Base-by-base conservation (phyloP, 2,329 filamentous ascomycete genomes). In the Fusarium sp. region DNA sequence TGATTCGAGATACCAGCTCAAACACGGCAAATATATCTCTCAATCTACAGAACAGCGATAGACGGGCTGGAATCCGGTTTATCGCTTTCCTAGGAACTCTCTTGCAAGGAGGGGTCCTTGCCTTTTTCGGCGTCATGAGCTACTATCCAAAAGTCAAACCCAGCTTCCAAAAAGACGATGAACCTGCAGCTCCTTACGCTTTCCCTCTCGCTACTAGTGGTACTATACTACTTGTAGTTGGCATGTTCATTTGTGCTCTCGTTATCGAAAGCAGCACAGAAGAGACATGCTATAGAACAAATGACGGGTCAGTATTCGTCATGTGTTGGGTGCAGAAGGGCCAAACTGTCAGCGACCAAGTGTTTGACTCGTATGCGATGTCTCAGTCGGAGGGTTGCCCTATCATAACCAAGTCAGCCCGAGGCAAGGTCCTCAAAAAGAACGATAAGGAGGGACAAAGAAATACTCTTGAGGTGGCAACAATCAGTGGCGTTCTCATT, bases 261-360 rank as follows among this genome's bases (percentile, higher is more conserved):
- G 76, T 81, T 4, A 76, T 82, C 6, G 77, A 81, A 12, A 79
- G 78, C 44, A 80, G 79, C 0, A 27, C 30, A 4, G 78, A 82
- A 64, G 62, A 44, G 0, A 55, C 27, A 7, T 78, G 20, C 20
- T 23, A 23, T 23, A 23, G 20, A 23, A 23, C 20, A 23, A 23
- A 23, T 23, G 20, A 23, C 20, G 20, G 20, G 20, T 23, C 20
- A 23, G 20, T 23, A 23, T 23, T 23, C 20, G 20, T 23, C 20
- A 75, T 67, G n/a, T 23, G 78, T 7, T 81, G 78, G 79, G 48
- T 82, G 1, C 79, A 81, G n/a, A 67, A 70, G 48, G 40, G 41
- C 0, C 63, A 72, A 23, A 75, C 52, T 0, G 74, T 80, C 0
- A 77, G 58, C 30, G 77, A 81, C 30, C 78, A 80, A 20, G 40